Percentiles rank a stretch among this genome's conserved stretches.
These are phyloP conservation scores for Elsinoe fawcettii DNA, from an alignment of 2,329 filamentous ascomycete species.

Conservation along the genomic window DNA sequence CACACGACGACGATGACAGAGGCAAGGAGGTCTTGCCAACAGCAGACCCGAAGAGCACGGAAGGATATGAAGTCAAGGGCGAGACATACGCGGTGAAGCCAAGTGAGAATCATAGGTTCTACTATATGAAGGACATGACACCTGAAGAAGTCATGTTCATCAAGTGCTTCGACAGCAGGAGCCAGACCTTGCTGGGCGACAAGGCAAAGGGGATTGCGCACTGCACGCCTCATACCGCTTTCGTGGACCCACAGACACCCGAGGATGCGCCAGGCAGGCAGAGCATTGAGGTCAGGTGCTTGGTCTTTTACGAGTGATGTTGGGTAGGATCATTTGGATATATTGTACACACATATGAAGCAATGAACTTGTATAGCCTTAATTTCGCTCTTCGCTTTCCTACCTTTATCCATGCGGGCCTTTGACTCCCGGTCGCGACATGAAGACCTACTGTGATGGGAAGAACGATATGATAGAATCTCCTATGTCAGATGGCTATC, in stretches of 20 bases:
- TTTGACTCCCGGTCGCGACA: too few relatives aligned
- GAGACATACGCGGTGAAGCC: conserved; percentile 56
- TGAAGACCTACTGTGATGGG: not conserved
- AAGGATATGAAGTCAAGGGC: conserved; percentile 55
- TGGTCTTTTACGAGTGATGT: conserved; percentile 56
- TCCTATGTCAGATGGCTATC: too few relatives aligned
- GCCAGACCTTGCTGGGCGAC: conserved; percentile 33
- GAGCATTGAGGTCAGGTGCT: conserved; percentile 45
- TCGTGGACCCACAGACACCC: conserved; percentile 65
- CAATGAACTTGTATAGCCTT: not conserved
- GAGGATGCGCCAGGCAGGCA: conserved; percentile 64
- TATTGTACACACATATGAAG: not conserved
- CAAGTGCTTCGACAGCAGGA: conserved; percentile 43
- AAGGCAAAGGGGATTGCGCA: conserved; percentile 35
- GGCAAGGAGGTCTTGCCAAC: conserved; percentile 50
- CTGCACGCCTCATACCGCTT: conserved; percentile 64
- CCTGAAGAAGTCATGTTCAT: conserved; percentile 47
- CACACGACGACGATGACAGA: conserved; percentile 44
- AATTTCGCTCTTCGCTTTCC: too few relatives aligned
- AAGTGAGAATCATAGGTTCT: conserved; percentile 53
- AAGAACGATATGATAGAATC: not conserved
- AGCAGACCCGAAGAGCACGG: conserved; percentile 43
- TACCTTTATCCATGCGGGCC: too few relatives aligned
- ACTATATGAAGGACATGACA: conserved; percentile 61
- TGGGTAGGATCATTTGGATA: not conserved